Evolutionary conservation across 2,329 filamentous ascomycete genomes (phyloP).

Genomic region (Pseudogymnoascus sp.): DNA sequence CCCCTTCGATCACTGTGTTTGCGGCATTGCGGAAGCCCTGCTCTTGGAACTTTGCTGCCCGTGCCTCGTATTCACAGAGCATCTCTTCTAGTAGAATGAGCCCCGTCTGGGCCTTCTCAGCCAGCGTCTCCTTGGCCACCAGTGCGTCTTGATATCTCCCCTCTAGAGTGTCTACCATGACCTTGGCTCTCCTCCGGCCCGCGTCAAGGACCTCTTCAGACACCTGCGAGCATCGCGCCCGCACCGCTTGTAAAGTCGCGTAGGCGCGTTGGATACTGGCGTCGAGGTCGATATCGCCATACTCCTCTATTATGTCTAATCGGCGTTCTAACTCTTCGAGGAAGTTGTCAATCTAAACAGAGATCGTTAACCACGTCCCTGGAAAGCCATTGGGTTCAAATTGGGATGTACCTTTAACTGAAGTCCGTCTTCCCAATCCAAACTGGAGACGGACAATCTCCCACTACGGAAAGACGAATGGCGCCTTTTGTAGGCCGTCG

Average conservation of each 20-base stretch:
- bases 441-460: slow-evolving; percentile 51
- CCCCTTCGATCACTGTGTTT: slow-evolving; percentile 66
- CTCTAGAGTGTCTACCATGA: slow-evolving; percentile 91
- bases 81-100: slow-evolving; percentile 81
- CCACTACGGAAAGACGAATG: slow-evolving; percentile 51
- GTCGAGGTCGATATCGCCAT: slow-evolving; percentile 77
- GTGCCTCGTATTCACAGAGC: slow-evolving; percentile 75
- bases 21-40: slow-evolving; percentile 68
- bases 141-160: slow-evolving; percentile 79
- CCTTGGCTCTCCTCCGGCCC: slow-evolving; percentile 72
- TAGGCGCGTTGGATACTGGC: slow-evolving; percentile 78
- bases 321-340: slow-evolving; percentile 79
- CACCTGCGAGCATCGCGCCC: slow-evolving; percentile 79
- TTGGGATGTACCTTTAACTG: slow-evolving; percentile 44
- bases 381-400: background rate
- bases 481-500: slow-evolving; percentile 31
- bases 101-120: slow-evolving; percentile 84
- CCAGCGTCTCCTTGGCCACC: slow-evolving; percentile 74
- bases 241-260: slow-evolving; percentile 75
- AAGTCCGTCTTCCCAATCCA: slow-evolving; percentile 56
- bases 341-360: slow-evolving; percentile 63
- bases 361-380: slow-evolving; percentile 12
- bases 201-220: slow-evolving; percentile 86
- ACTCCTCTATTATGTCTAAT: slow-evolving; percentile 81
- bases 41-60: slow-evolving; percentile 72